Conservation (phyloP, 805 yeast species). For the Starmera amethionina region DNA sequence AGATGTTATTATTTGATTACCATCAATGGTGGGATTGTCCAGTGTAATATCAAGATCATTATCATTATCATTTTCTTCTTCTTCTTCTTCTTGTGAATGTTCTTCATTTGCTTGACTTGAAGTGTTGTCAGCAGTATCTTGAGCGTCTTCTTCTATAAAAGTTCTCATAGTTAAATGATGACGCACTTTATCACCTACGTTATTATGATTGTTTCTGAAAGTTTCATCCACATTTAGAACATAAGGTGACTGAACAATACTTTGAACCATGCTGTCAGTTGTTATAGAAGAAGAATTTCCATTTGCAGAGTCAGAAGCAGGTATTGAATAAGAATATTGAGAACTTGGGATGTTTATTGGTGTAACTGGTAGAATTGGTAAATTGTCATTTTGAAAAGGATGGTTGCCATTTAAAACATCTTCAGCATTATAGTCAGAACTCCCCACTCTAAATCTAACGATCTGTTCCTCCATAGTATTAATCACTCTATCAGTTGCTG, state of each 20-base stretch:
- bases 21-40: no score
- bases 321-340: background rate
- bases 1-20: background rate
- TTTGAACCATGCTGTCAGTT: slow-evolving; percentile 6
- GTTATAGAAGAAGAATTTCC: background rate
- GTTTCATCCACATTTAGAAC: background rate
- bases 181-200: background rate
- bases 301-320: background rate
- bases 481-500: slow-evolving; percentile 15
- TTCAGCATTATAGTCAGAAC: slow-evolving; percentile 17
- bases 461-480: slow-evolving; percentile 27
- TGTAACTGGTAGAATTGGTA: slow-evolving; percentile 8
- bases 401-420: slow-evolving; percentile 24
- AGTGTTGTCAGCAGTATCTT: background rate
- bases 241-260: slow-evolving; percentile 8
- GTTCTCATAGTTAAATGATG: background rate
- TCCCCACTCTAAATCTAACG: slow-evolving; percentile 25
- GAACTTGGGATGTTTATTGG: background rate
- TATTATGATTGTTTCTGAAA: slow-evolving; percentile 1
- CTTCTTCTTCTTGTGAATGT: background rate
- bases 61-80: background rate
- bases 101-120: no score
- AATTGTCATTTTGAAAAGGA: slow-evolving; percentile 18
- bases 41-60: no score
- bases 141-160: background rate